Conservation (phyloP, 345 rosid species). For the Salix udensis region DNA sequence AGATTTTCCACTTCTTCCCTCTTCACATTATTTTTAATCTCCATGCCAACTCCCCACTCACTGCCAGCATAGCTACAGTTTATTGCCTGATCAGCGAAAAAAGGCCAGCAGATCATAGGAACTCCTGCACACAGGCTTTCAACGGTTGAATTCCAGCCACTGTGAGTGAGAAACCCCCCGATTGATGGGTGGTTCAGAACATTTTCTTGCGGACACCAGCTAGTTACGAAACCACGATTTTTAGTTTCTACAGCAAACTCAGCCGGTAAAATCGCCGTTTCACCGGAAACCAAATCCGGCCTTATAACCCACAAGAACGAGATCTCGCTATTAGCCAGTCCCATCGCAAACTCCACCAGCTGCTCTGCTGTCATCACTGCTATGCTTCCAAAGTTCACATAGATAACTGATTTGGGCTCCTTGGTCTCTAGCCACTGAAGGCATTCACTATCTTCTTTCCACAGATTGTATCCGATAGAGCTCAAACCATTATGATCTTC, state of each 20-base stretch:
- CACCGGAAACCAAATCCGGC: not conserved
- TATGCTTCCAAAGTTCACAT: not conserved
- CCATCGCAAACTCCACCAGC: not conserved
- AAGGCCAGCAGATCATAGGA: not conserved
- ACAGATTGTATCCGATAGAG: slow-evolving; percentile 1
- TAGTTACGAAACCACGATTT: not conserved
- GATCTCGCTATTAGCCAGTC: not conserved
- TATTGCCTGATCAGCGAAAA: not conserved
- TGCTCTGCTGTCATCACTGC: not conserved
- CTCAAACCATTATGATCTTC: not conserved
- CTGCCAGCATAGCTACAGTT: not conserved
- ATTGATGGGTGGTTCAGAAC: not conserved
- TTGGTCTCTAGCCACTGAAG: too few species aligned
- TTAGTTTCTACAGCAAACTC: not conserved
- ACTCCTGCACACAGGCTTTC: not conserved
- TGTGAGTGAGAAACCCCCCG: not conserved
- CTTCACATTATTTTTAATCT: not conserved
- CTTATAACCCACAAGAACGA: slow-evolving; percentile 1
- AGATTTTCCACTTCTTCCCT: too few species aligned
- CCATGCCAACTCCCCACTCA: not conserved
- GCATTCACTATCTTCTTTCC: not conserved
- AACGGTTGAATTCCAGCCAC: not conserved
- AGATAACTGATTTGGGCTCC: not conserved
- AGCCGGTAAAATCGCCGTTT: not conserved
- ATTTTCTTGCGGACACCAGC: slow-evolving; percentile 3